Evolutionary conservation across 768 basidiomycete species (phyloP), one percentile per base, ranked within the genome.

Genomic region (Boletus tylopilopsis): DNA sequence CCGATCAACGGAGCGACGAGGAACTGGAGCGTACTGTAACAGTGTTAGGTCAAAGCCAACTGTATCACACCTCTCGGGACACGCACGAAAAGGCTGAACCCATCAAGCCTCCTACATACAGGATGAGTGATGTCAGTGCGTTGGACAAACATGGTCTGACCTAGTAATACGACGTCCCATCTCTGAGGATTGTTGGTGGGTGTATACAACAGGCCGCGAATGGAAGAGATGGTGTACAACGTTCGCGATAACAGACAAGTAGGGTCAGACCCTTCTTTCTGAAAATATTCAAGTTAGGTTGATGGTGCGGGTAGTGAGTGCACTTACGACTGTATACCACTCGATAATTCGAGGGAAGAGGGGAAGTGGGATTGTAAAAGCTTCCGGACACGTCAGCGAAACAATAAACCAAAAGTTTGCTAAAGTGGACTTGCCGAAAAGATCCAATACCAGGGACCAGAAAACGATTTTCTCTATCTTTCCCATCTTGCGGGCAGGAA

Each of bases 301-400:
- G 12, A 32, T 34, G 8, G 29, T 5, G 27, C 18, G 27, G 13
- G 4, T 7, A 19, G 5, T 6, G 16, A 0, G 6, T 10, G 15
- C 35, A 67, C 80, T 60, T 56, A 87, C 89, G 63, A 81, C 68
- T 1, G 84, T 85, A 64, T 93, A 94, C 88, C 88, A 93, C 71
- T 94, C 86, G 36, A 96, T 94, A 42, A 98, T 75, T n/a, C 94
- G 82, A n/a, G 95, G 95, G 68, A 97, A 97, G 25, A 97, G 80
- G 19, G 95, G 95, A n/a, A 97, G 76, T 10, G 93, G 94, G 39
- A 95, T 89, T 21, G 92, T 96, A 69, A 94, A 95, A 12, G 92
- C 90, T 77, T 76, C 72, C 42, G 41, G 33, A 53, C 45, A 44
- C 39, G 45, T 60, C 55, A 69, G 47, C 42, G 4, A 41, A 33